phyloP scores from a whole-genome alignment of 1,139 yeast species.

The Arxiozyma slooffiae region DNA sequence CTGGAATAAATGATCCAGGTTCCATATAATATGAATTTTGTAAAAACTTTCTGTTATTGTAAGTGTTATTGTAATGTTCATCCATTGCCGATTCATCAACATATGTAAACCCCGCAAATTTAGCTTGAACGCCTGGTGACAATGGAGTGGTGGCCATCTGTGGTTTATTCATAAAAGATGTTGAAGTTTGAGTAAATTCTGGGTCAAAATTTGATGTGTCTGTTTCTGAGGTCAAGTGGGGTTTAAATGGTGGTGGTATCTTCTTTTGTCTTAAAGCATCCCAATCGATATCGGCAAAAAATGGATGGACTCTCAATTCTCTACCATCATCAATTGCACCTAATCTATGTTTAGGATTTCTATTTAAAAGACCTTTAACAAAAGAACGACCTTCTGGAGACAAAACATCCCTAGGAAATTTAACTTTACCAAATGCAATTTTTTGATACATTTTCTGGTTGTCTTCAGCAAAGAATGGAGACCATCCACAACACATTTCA shows the following conservation, averaged over 20 bases:
- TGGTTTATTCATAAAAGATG: conserved; percentile 58
- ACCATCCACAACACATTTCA: conserved; percentile 97
- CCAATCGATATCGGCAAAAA: conserved; percentile 89
- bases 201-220: conserved; percentile 97
- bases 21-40: conserved; percentile 35
- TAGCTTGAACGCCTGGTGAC: conserved; percentile 90
- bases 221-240: conserved; percentile 79
- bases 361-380: conserved; percentile 84
- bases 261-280: conserved; percentile 62
- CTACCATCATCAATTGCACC: conserved; percentile 89
- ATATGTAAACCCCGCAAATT: conserved; percentile 90
- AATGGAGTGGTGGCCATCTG: conserved; percentile 49
- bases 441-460: conserved; percentile 98
- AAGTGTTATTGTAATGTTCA: conserved; percentile 49
- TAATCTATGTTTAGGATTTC: conserved; percentile 89
- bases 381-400: conserved; percentile 88
- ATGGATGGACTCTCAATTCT: conserved; percentile 83
- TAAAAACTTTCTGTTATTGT: conserved; percentile 26
- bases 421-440: conserved; percentile 94
- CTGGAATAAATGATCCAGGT: conserved; percentile 67
- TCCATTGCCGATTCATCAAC: conserved; percentile 93
- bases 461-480: conserved; percentile 96
- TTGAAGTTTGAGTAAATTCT: conserved; percentile 86
- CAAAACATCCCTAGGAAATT: conserved; percentile 90
- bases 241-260: conserved; percentile 96